These are phyloP conservation scores for Ophiostoma sp. DNA, from an alignment of 2,329 filamentous ascomycete genomes.

Conservation along the genomic window DNA sequence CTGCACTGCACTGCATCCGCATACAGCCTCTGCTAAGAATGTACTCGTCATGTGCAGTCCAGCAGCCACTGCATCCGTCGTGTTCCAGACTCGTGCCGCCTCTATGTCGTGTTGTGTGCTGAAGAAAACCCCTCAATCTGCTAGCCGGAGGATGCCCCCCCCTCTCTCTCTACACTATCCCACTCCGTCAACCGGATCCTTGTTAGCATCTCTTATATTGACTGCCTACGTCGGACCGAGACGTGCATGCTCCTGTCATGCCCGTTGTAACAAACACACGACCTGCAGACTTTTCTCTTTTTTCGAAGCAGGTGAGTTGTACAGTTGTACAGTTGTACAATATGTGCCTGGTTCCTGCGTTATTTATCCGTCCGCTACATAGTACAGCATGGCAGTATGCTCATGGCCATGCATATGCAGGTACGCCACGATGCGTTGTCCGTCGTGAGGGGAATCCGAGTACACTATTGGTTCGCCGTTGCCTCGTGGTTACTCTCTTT, in stretches of 20 bases:
- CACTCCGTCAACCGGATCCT: background rate
- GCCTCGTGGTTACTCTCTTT: background rate
- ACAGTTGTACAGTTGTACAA: background rate
- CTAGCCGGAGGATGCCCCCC: background rate
- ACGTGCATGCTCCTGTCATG: background rate
- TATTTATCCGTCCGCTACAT: background rate
- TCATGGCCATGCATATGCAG: slow-evolving; percentile 13
- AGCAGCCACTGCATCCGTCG: slow-evolving; percentile 1
- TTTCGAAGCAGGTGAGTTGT: background rate
- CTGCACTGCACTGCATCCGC: background rate
- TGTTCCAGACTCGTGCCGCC: background rate
- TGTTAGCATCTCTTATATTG: background rate
- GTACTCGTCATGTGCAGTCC: background rate
- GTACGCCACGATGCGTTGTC: slow-evolving; percentile 16
- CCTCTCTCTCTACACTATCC: background rate
- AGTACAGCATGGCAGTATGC: background rate
- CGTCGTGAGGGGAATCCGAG: background rate
- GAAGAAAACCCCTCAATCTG: background rate
- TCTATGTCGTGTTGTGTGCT: background rate
- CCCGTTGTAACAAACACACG: background rate
- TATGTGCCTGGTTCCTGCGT: slow-evolving; percentile 12
- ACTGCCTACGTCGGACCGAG: slow-evolving; percentile 2
- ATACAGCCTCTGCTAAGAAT: slow-evolving; percentile 1
- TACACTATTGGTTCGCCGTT: background rate
- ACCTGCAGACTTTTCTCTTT: slow-evolving; percentile 12